Evolutionary conservation across 495 filamentous ascomycete species (phyloP).

Genomic region (Xanthoparmelia taractica): DNA sequence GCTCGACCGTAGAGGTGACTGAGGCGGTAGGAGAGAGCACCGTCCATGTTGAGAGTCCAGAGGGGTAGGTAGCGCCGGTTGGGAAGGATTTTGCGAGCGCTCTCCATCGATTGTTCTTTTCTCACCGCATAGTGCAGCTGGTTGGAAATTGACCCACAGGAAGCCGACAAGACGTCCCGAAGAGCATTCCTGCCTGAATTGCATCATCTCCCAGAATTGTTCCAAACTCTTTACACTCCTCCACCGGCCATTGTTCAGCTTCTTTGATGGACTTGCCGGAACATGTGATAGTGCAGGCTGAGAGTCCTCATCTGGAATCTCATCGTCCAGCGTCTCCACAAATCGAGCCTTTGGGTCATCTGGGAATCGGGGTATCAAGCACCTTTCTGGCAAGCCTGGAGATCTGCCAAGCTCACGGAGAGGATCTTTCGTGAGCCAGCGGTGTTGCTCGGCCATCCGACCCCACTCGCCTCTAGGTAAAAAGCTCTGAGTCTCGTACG

Average conservation of each 20-base stretch:
- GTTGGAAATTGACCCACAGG: constrained; percentile 80
- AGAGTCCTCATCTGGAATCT: constrained; percentile 45
- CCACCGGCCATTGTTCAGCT: constrained; percentile 60
- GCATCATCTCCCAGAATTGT: constrained; percentile 99
- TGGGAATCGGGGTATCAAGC: constrained; percentile 82
- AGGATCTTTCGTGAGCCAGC: constrained; percentile 53
- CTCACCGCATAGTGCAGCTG: constrained; percentile 30
- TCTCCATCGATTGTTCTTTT: constrained; percentile 24
- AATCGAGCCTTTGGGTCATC: constrained; percentile 96
- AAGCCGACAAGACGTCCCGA: constrained; percentile 87
- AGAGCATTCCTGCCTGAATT: constrained; percentile 91
- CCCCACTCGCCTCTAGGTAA: constrained; percentile 44
- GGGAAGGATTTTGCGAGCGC: background rate
- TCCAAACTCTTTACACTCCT: constrained; percentile 71
- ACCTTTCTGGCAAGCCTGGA: constrained; percentile 62
- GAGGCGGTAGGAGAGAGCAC: constrained; percentile 7
- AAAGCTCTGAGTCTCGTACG: constrained; percentile 58
- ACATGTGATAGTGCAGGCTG: constrained; percentile 33
- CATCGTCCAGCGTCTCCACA: constrained; percentile 78
- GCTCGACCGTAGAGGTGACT: constrained; percentile 11
- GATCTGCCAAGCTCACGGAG: constrained; percentile 51
- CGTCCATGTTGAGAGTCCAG: constrained; percentile 6
- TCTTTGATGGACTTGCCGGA: constrained; percentile 26
- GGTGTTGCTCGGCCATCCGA: constrained; percentile 38
- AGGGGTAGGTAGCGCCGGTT: constrained; percentile 3